A percentile compares a stretch with the other conserved stretches of the same genome.
These are phyloP conservation scores for Phaeoacremonium minimum DNA, from an alignment of 2,329 filamentous ascomycete genomes.

Conservation along the genomic window DNA sequence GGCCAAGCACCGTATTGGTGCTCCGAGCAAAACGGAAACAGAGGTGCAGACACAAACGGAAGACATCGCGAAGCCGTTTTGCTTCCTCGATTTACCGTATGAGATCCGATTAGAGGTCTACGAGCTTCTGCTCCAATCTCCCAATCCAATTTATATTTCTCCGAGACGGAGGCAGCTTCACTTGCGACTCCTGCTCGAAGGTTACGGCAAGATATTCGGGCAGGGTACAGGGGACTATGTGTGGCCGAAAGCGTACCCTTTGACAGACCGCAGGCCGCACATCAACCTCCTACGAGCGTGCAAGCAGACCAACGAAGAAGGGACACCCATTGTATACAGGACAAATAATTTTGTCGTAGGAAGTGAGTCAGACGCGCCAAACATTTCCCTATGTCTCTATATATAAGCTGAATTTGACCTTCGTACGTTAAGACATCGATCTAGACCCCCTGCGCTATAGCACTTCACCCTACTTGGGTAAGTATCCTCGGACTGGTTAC, in stretches of 20 bases:
- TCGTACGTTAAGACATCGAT: too few species aligned
- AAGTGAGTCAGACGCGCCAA: too few species aligned
- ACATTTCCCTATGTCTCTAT: too few species aligned
- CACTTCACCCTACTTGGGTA: too few species aligned
- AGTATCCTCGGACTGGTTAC: too few species aligned
- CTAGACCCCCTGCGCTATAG: too few species aligned
- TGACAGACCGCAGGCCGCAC: slow-evolving; percentile 10
- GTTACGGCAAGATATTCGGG: slow-evolving; percentile 4
- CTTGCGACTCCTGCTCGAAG: too few species aligned
- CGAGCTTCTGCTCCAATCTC: slow-evolving; percentile 14
- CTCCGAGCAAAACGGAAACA: too few species aligned
- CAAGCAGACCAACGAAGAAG: slow-evolving; percentile 22
- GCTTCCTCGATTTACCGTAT: slow-evolving; percentile 19
- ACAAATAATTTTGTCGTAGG: slow-evolving; percentile 20
- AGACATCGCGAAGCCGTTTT: too few species aligned
- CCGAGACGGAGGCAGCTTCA: slow-evolving; percentile 7
- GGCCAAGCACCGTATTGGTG: too few species aligned
- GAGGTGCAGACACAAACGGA: too few species aligned
- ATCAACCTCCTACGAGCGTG: slow-evolving; percentile 22
- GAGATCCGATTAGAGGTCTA: slow-evolving; percentile 23
- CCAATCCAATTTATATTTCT: slow-evolving; percentile 9
- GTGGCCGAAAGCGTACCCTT: slow-evolving; percentile 2
- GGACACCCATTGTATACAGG: slow-evolving; percentile 21
- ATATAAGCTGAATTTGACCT: not conserved
- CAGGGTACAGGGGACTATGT: not conserved